Evolutionary conservation across 306 rosid genomes (phyloP), one percentile per base, ranked within the genome.

Genomic region (Lathyrus sativus): DNA sequence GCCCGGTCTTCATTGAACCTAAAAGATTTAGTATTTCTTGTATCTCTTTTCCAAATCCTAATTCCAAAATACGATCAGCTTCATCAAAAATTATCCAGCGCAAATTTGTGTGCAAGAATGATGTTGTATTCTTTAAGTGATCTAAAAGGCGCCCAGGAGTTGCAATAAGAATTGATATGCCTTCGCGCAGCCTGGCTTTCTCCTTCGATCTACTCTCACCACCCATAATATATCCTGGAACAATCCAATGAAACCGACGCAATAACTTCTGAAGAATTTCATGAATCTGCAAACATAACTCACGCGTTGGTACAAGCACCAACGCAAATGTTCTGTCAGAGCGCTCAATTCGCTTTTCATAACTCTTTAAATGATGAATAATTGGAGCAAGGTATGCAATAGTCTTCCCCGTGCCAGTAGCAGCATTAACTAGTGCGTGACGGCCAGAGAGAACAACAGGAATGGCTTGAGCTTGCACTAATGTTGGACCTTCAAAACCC

Each of bases 161-260:
- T 35, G 97, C 98, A 82, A 90, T 84, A 62, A 93, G 91, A 70
- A 93, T 80, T 49, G 98, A 86, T 80, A 93, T 88, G 73, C 98
- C 98, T 93, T 93, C 88, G 19, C 97, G 96, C 38, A 93, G 83
- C 81, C 98, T 79, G 17, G 95, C 90, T 80, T 93, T 93, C 82
- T 93, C 97, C 76, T 93, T 93, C 17, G 89, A 80, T 76, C 93
- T 85, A 62, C 76, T 93, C 77, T 90, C 97, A 44, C 98, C 98
- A 33, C 98, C 98, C 91, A 87, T 93, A 14, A 90, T 65, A 58
- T 86, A 90, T 55, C 98, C 98, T 2, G 98, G 96, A 28, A 93
- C 97, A 74, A 93, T 88, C 98, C 98, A 93, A 77, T 93, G 98
- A 80, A 90, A 93, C 19, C 96, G 88, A 61, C 90, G 98, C 86